Evolutionary conservation across 23 red algal genomes (phyloP).

Genomic region (Gracilaria gracilis): DNA sequence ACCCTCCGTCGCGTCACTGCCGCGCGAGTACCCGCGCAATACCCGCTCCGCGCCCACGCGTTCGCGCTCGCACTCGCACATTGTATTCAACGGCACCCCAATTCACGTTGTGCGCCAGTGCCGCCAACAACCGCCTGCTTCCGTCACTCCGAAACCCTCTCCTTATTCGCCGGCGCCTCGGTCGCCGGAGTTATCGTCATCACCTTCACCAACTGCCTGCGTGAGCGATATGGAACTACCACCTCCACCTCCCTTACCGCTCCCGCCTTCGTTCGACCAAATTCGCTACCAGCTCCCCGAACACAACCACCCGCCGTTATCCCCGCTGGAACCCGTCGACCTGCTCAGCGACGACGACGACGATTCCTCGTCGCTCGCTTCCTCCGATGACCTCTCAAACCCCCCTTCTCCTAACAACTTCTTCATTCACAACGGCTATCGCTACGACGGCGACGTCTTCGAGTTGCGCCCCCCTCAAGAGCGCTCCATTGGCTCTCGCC

Average conservation of each 20-base stretch:
- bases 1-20: background rate
- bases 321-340: background rate
- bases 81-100: background rate
- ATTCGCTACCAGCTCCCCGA: background rate
- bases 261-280: constrained; percentile 5
- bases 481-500: constrained; percentile 65
- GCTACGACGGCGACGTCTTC: constrained; percentile 76
- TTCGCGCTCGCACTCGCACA: background rate
- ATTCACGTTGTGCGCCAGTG: background rate
- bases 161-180: background rate
- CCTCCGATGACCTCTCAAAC: background rate
- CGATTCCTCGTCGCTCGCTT: background rate
- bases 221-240: background rate
- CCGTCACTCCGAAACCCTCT: background rate
- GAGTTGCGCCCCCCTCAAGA: constrained; percentile 71
- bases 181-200: background rate
- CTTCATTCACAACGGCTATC: constrained; percentile 82
- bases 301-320: background rate
- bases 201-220: background rate
- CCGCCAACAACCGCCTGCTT: background rate
- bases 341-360: background rate
- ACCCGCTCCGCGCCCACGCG: background rate
- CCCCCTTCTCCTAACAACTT: constrained; percentile 63
- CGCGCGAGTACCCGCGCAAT: background rate
- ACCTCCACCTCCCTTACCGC: background rate